These are phyloP conservation scores for Striga hermonthica DNA, from an alignment of 305 asterid genomes.

Conservation along the genomic window DNA sequence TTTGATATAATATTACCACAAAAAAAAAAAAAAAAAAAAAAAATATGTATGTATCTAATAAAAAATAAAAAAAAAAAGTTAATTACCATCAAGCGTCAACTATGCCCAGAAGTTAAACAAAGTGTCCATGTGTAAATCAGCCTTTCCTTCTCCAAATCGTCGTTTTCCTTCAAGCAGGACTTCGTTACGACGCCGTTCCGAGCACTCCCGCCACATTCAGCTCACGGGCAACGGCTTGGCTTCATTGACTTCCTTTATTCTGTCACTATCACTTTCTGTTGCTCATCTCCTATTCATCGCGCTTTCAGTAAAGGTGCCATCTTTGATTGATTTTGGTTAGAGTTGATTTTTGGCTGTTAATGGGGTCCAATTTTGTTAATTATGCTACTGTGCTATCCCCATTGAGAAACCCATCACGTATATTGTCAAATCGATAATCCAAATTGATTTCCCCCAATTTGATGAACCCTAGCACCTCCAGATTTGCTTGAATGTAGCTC, in stretches of 20 bases:
- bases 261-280: neutral
- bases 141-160: slow-evolving; percentile 31
- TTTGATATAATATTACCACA: no score
- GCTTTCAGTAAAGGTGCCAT: slow-evolving; percentile 20
- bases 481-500: slow-evolving; percentile 8
- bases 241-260: slow-evolving; percentile 5
- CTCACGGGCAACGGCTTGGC: neutral
- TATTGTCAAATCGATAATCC: slow-evolving; percentile 19
- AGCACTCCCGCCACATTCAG: slow-evolving; percentile 30
- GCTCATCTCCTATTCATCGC: slow-evolving; percentile 8
- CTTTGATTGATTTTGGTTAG: slow-evolving; percentile 32
- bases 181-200: slow-evolving; percentile 32
- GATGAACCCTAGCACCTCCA: slow-evolving; percentile 28
- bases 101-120: slow-evolving; percentile 30
- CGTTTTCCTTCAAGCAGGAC: slow-evolving; percentile 16
- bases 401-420: neutral
- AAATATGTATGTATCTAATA: neutral
- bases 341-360: slow-evolving; percentile 15
- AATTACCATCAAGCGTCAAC: slow-evolving; percentile 22
- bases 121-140: slow-evolving; percentile 25
- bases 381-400: slow-evolving; percentile 12
- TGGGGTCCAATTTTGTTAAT: slow-evolving; percentile 27
- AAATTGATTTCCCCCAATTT: slow-evolving; percentile 36
- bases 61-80: neutral
- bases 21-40: no score